phyloP scores from a whole-genome alignment of 2,329 filamentous ascomycete genomes.

The Myriosclerotinia duriaeana region DNA sequence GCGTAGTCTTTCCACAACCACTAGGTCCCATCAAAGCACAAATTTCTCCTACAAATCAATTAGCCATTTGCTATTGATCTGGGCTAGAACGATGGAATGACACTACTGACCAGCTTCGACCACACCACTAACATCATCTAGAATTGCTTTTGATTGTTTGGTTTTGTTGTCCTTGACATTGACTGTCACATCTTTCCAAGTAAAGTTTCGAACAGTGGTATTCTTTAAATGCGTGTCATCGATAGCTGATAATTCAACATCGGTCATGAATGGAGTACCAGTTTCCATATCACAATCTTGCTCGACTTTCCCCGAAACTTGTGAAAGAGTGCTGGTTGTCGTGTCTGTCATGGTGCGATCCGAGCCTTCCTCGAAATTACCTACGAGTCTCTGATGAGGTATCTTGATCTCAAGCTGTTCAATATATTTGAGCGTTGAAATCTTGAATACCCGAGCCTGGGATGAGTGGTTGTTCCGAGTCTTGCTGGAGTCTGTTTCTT shows the following conservation, averaged over 20 bases:
- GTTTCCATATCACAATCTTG: conserved; percentile 17
- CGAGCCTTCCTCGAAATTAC: neutral
- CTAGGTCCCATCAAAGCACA: conserved; percentile 79
- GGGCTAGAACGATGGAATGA: neutral
- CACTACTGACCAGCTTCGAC: conserved; percentile 56
- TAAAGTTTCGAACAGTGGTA: conserved; percentile 60
- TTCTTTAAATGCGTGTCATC: conserved; percentile 55
- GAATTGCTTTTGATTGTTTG: conserved; percentile 61
- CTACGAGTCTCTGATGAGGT: neutral
- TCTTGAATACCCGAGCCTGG: neutral
- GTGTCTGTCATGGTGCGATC: conserved; percentile 18
- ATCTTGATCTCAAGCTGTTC: neutral
- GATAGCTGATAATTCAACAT: conserved; percentile 36
- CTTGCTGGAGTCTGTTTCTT: neutral
- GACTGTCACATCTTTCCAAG: conserved; percentile 67
- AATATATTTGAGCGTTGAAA: neutral
- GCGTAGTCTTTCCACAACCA: conserved; percentile 75
- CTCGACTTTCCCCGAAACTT: conserved; percentile 17
- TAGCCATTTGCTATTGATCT: conserved; percentile 3
- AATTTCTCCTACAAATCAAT: conserved; percentile 56
- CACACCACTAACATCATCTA: conserved; percentile 62
- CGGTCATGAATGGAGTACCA: conserved; percentile 26
- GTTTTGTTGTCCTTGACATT: conserved; percentile 70
- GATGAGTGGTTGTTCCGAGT: neutral
- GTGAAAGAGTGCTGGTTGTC: conserved; percentile 18